A percentile compares a stretch with the other conserved stretches of the same genome.
These are phyloP conservation scores for Penicillium sp. DNA, from an alignment of 2,329 filamentous ascomycete genomes.

Conservation along the genomic window DNA sequence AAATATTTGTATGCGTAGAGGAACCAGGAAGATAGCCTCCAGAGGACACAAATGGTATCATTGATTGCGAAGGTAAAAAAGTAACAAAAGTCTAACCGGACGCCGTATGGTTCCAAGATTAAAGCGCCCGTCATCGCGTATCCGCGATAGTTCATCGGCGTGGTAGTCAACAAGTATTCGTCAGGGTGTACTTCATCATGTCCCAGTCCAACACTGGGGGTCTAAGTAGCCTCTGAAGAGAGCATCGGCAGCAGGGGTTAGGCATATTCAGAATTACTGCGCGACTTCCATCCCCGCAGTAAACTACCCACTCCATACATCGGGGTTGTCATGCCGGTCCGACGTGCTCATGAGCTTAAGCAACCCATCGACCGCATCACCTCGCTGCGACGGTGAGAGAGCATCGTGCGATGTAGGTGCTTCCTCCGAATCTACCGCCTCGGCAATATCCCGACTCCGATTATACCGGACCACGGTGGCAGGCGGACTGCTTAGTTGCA, in stretches of 20 bases:
- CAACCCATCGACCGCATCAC: slow-evolving; percentile 48
- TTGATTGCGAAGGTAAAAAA: slow-evolving; percentile 27
- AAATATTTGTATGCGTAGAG: not conserved
- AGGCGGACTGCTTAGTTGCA: slow-evolving; percentile 46
- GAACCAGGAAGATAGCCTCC: not conserved
- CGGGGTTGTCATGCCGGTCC: slow-evolving; percentile 34
- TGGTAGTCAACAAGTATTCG: slow-evolving; percentile 12
- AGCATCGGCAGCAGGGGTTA: not conserved
- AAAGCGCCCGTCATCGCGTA: slow-evolving; percentile 3
- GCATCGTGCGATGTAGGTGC: slow-evolving; percentile 16
- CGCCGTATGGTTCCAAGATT: slow-evolving; percentile 23
- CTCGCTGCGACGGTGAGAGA: slow-evolving; percentile 40
- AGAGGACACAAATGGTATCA: slow-evolving; percentile 32
- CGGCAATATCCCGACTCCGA: slow-evolving; percentile 21
- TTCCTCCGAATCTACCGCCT: slow-evolving; percentile 27
- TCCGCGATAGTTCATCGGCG: not conserved
- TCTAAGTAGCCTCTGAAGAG: not conserved
- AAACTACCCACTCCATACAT: slow-evolving; percentile 32
- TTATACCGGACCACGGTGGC: slow-evolving; percentile 35
- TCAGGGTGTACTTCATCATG: slow-evolving; percentile 14
- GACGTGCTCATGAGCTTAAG: slow-evolving; percentile 49
- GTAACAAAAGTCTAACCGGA: slow-evolving; percentile 17
- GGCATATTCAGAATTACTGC: not conserved
- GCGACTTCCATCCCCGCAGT: not conserved
- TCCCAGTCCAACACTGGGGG: slow-evolving; percentile 1